These are phyloP conservation scores for Dictyostelium citrinum DNA, from an alignment of 78 protist genomes.

Conservation along the genomic window DNA sequence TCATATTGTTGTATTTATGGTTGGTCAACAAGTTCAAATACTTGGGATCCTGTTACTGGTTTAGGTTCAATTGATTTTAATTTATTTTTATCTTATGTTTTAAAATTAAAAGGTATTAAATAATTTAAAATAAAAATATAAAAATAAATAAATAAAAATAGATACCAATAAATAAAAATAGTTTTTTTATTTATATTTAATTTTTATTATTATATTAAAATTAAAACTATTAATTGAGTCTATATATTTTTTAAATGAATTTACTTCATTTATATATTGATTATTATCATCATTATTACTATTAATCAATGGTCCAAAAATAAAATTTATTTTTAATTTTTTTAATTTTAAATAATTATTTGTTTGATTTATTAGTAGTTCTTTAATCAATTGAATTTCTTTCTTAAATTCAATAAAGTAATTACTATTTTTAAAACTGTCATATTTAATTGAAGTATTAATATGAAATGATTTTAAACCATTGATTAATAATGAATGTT, in stretches of 20 bases:
- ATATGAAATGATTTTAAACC: not conserved
- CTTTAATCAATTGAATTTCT: not conserved
- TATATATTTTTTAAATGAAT: not conserved
- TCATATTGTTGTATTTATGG: constrained; percentile 19
- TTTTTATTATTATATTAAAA: not conserved
- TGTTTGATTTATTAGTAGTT: not conserved
- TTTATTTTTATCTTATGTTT: not conserved
- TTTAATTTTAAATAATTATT: not conserved
- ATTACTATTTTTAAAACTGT: too few relatives aligned
- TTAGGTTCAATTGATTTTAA: not conserved
- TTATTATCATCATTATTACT: not conserved
- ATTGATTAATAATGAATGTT: too few relatives aligned
- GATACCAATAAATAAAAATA: too few relatives aligned
- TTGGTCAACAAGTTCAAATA: constrained; percentile 58
- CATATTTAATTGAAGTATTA: too few relatives aligned
- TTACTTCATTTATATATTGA: not conserved
- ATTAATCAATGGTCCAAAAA: too few relatives aligned
- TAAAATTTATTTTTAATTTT: not conserved
- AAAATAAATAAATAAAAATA: too few relatives aligned
- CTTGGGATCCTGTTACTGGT: constrained; percentile 73
- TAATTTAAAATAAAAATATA: too few relatives aligned
- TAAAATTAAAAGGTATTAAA: not conserved
- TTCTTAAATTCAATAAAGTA: not conserved
- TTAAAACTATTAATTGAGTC: not conserved
- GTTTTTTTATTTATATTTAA: not conserved